phyloP scores from a whole-genome alignment of 805 yeast species.

The Phaffomyces thermotolerans region DNA sequence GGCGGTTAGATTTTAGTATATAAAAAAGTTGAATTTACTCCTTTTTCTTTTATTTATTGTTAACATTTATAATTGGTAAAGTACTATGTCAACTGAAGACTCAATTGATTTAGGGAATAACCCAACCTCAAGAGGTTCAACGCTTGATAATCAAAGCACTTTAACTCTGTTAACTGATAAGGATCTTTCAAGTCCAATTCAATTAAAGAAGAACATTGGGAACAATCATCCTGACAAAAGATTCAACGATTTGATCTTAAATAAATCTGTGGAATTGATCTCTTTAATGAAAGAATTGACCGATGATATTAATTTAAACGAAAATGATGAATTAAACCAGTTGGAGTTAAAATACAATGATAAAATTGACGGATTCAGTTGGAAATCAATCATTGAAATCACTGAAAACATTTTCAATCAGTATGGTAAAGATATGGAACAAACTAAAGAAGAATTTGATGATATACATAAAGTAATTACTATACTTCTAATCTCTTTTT shows the following conservation, averaged over 20 bases:
- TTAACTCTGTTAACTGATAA: conserved; percentile 2
- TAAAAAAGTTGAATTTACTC: background rate
- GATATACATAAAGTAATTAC: conserved; percentile 14
- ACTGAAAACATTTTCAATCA: conserved; percentile 16
- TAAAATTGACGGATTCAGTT: conserved; percentile 6
- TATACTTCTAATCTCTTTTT: background rate
- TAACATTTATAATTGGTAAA: too few relatives aligned
- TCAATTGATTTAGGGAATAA: too few relatives aligned
- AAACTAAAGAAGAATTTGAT: conserved; percentile 18
- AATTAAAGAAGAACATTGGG: background rate
- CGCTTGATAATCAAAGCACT: conserved; percentile 4
- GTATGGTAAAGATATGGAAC: conserved; percentile 17
- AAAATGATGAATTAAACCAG: background rate
- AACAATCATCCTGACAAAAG: background rate
- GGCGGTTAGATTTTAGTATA: conserved; percentile 1
- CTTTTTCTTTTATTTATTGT: background rate
- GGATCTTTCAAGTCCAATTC: conserved; percentile 7
- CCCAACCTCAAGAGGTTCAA: background rate
- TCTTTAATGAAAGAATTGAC: conserved; percentile 4
- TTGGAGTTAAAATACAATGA: background rate
- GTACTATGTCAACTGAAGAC: too few relatives aligned
- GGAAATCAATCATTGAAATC: conserved; percentile 12
- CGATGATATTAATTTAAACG: background rate
- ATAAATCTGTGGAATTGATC: conserved; percentile 3
- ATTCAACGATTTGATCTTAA: background rate